Conservation (phyloP, 2,329 filamentous ascomycete genomes). For the Arachnomyces sp. region DNA sequence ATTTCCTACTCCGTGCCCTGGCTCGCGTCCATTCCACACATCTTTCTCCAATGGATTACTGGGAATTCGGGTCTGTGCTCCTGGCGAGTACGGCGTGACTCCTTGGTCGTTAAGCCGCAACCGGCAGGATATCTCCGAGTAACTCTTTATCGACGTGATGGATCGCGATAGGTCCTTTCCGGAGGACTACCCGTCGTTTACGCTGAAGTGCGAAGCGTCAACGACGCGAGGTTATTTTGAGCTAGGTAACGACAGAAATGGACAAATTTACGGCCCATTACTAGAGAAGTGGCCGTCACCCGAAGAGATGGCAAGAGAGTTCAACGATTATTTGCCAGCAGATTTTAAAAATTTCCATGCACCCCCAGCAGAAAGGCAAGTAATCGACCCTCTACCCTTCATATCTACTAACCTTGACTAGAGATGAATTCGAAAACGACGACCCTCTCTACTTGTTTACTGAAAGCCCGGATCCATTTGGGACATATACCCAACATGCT, state of each 20-base stretch:
- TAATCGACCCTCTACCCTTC: no score
- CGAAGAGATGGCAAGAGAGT: background rate
- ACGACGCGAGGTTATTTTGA: no score
- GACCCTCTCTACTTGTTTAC: no score
- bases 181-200: background rate
- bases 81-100: background rate
- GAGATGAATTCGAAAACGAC: no score
- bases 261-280: background rate
- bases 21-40: background rate
- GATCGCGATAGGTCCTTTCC: no score
- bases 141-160: background rate
- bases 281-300: background rate
- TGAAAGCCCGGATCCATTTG: no score
- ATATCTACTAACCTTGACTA: no score
- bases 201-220: no score
- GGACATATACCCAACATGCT: no score
- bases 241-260: no score
- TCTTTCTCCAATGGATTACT: background rate
- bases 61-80: background rate
- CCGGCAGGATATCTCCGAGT: background rate
- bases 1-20: background rate
- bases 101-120: background rate
- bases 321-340: background rate
- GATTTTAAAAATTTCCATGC: background rate
- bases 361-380: no score